Evolutionary conservation across 75 land plant species (phyloP), one percentile per base, ranked within the genome.

Genomic region (Chamaecyparis obtusa): DNA sequence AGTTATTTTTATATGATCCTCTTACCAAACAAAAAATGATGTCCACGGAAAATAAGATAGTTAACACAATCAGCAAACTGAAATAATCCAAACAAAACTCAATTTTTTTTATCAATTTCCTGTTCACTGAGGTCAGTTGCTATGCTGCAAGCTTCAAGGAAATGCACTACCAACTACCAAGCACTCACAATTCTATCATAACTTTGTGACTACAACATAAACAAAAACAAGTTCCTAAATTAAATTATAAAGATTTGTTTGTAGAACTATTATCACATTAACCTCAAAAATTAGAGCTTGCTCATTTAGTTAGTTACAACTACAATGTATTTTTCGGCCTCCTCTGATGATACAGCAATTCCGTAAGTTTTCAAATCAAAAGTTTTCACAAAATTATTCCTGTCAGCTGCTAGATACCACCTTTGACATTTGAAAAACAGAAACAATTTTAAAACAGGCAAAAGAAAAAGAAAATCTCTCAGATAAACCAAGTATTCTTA

Each of bases 401-500:
- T 39, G 43, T 41, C 9, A 39, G 21, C n/a, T 19, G 24, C 46
- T 35, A 78, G 44, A 78, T 78, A 9, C 10, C 81, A 41, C 43
- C 43, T 41, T 41, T 41, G 21, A 78, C 44, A 39, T 37, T 78
- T 41, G 44, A 41, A 41, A 74, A 46, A 81, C 51, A 81, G n/a
- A 46, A 46, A 44, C 24, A 81, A 81, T 27, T 11, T 9, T 46
- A 10, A 9, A 81, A n/a, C 44, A 27, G 30, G 33, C 33, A n/a
- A 41, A 51, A 43, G 14, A 81, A 81, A 46, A 9, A 27, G 32
- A 24, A 81, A 46, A 81, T 39, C 33, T 51, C 51, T 24, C 33
- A 27, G 46, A 81, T 30, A 27, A 81, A 32, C 48, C 48, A 46
- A 49, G 48, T 27, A 46, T 81, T 44, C 83, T 91, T 90, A 98